Evolutionary conservation across 208 protist species (phyloP).

Genomic region (Strigomonas culicis): DNA sequence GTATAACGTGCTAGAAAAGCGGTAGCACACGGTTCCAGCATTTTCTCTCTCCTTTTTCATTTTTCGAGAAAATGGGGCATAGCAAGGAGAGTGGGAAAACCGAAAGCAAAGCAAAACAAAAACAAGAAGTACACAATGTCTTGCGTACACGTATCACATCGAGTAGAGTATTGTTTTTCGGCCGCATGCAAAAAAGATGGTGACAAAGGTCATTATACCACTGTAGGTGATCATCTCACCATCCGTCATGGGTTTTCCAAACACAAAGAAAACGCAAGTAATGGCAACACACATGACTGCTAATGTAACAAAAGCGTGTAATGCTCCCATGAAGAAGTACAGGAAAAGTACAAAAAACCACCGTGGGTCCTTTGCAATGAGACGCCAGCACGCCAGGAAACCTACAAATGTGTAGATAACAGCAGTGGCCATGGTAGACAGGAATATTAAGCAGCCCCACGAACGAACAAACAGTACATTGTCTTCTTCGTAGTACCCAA

Average conservation of each 20-base stretch:
- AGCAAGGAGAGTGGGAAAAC: not conserved
- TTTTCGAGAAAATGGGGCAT: too few relatives aligned
- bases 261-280: conserved; percentile 54
- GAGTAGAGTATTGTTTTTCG: conserved; percentile 66
- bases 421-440: conserved; percentile 41
- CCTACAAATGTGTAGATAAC: conserved; percentile 58
- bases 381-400: conserved; percentile 50
- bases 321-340: conserved; percentile 58
- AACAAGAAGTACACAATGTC: not conserved
- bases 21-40: too few relatives aligned
- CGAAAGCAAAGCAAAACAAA: conserved; percentile 12
- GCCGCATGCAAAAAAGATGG: conserved; percentile 69
- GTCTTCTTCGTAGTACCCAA: not conserved
- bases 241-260: conserved; percentile 32
- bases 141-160: conserved; percentile 26
- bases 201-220: conserved; percentile 57
- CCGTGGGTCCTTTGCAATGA: conserved; percentile 48
- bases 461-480: conserved; percentile 21
- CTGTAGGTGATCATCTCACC: conserved; percentile 55
- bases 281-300: conserved; percentile 62
- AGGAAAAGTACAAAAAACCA: conserved; percentile 49
- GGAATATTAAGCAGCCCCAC: conserved; percentile 62
- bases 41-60: too few relatives aligned
- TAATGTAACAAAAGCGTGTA: conserved; percentile 67
- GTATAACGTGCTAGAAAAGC: too few relatives aligned